Evolutionary conservation across 176 grass and related monocot species (phyloP).

Genomic region (Eragrostis curvula): DNA sequence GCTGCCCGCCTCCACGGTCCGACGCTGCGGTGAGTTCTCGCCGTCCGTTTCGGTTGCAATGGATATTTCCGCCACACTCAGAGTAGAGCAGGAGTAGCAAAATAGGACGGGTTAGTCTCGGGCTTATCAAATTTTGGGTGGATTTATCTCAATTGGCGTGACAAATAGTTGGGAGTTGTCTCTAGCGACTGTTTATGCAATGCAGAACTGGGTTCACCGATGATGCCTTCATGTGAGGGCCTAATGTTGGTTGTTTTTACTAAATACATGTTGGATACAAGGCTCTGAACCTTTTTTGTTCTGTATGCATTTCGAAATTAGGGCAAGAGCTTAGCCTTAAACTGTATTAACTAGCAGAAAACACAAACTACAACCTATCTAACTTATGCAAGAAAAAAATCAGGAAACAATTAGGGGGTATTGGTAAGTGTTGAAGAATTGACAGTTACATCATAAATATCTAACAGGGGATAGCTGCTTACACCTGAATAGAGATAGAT

Average conservation of each 20-base stretch:
- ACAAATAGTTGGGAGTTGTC: not conserved
- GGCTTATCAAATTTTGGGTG: not conserved
- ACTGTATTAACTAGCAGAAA: no score
- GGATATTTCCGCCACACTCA: not conserved
- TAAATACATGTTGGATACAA: not conserved
- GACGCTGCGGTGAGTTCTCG: no score
- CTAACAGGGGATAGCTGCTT: not conserved
- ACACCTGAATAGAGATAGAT: slow-evolving; percentile 21
- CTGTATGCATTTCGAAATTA: not conserved
- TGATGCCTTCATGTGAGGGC: not conserved
- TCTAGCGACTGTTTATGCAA: not conserved
- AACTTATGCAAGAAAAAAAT: not conserved
- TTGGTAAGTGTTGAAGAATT: not conserved
- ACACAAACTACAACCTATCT: not conserved
- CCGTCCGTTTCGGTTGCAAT: not conserved
- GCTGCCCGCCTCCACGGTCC: no score
- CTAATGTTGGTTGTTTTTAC: not conserved
- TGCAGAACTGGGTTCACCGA: not conserved
- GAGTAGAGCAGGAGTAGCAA: not conserved
- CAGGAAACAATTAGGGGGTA: not conserved
- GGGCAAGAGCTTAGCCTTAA: no score
- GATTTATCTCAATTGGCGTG: not conserved
- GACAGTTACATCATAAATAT: not conserved
- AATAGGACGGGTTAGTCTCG: not conserved
- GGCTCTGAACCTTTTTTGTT: not conserved